Percentiles rank a stretch among this genome's conserved stretches.
Evolutionary conservation across 2,329 filamentous ascomycete genomes (phyloP).

Genomic region (Fusarium sterilihyphosum): DNA sequence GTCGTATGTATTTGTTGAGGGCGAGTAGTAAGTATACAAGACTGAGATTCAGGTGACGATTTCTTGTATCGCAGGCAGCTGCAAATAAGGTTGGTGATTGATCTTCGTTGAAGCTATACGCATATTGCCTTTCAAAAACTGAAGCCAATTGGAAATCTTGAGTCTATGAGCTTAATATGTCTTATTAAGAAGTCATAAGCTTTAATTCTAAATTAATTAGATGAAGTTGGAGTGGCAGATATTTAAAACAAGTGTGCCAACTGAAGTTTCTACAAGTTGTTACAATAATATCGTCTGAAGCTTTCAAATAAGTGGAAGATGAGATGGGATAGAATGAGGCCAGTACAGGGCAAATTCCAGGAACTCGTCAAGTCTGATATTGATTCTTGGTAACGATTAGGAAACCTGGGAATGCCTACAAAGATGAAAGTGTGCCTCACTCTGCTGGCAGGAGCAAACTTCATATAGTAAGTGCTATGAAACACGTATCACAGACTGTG

Average conservation of each 20-base stretch:
- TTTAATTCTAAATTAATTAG: not conserved
- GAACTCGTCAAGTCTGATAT: not conserved
- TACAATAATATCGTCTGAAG: not conserved
- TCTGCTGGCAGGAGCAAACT: not conserved
- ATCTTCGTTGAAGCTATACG: not conserved
- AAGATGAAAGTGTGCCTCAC: not conserved
- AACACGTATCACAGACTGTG: not conserved
- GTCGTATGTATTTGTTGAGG: not conserved
- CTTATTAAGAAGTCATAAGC: not conserved
- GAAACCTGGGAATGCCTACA: not conserved
- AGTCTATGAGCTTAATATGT: rapidly evolving
- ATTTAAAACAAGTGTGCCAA: rapidly evolving
- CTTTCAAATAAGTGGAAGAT: too few relatives aligned
- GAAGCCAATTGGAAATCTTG: not conserved
- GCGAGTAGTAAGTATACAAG: too few relatives aligned
- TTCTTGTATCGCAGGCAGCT: too few relatives aligned
- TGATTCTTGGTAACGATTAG: not conserved
- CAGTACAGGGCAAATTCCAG: not conserved
- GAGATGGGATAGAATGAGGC: not conserved
- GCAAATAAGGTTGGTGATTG: too few relatives aligned
- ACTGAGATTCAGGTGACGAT: not conserved
- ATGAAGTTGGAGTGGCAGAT: not conserved
- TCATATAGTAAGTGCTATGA: not conserved
- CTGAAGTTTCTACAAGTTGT: not conserved
- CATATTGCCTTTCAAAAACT: not conserved